Evolutionary conservation across 257 asterid species (phyloP).

Genomic region (Paraleonurus japonicus): DNA sequence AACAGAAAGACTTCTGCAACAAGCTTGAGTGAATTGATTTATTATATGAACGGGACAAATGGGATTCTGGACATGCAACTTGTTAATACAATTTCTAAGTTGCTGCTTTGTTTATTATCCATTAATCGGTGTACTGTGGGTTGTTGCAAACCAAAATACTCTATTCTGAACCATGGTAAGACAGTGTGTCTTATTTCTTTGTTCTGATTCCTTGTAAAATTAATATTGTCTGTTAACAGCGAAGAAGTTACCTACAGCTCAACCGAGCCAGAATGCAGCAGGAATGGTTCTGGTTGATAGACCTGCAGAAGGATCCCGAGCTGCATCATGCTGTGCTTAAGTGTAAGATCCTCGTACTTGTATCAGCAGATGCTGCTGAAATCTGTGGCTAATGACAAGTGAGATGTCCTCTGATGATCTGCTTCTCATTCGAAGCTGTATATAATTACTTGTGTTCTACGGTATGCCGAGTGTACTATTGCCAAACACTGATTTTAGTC

Average conservation of each 20-base stretch:
- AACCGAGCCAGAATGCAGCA: constrained; percentile 61
- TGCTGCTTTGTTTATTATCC: neutral
- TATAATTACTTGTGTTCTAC: constrained; percentile 3
- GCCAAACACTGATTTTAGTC: constrained; percentile 5
- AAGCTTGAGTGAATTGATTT: neutral
- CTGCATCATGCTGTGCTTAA: constrained; percentile 61
- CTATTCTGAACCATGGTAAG: no score
- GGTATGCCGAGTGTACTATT: neutral
- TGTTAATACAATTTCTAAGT: neutral
- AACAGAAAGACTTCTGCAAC: neutral
- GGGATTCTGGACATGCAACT: neutral
- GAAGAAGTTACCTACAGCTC: constrained; percentile 71
- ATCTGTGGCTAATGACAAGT: neutral
- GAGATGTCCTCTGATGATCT: constrained; percentile 13
- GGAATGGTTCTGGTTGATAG: constrained; percentile 82
- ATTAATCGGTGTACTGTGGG: no score
- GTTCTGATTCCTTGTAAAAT: neutral
- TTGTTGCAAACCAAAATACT: no score
- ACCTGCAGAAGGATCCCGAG: constrained; percentile 58
- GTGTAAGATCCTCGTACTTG: constrained; percentile 19
- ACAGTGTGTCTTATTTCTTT: neutral
- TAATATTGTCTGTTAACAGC: constrained; percentile 39
- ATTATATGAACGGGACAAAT: neutral
- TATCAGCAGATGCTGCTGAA: no score
- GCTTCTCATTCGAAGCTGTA: constrained; percentile 27